A percentile compares a stretch with the other conserved stretches of the same genome.
phyloP scores from a whole-genome alignment of 2,329 filamentous ascomycete genomes.

The Achaetomium macrosporum region DNA sequence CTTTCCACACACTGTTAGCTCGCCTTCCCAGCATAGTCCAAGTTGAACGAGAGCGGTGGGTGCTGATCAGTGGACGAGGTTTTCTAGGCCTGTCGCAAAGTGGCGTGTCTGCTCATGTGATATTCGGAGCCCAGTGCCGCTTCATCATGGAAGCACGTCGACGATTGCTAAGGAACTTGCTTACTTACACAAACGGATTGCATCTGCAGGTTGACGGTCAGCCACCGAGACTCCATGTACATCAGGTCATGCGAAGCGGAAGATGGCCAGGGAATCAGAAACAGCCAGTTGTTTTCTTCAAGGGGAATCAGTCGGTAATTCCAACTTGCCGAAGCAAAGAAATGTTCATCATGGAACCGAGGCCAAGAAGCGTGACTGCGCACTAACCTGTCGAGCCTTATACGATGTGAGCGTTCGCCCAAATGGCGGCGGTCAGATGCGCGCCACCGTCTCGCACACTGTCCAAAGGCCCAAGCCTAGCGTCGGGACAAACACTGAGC shows the following conservation, averaged over 20 bases:
- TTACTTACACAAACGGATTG: conserved; percentile 14
- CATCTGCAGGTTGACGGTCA: conserved; percentile 17
- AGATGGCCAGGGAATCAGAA: conserved; percentile 56
- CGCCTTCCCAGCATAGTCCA: background rate
- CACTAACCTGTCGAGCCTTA: conserved; percentile 29
- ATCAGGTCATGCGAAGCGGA: conserved; percentile 7
- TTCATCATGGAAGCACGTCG: conserved; percentile 60
- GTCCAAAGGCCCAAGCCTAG: background rate
- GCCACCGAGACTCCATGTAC: conserved; percentile 10
- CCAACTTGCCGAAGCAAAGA: conserved; percentile 69
- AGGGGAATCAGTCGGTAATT: conserved; percentile 84
- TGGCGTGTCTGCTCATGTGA: conserved; percentile 78
- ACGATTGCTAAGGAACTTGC: conserved; percentile 6
- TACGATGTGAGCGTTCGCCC: background rate
- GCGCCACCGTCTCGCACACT: background rate
- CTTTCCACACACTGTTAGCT: conserved; percentile 13
- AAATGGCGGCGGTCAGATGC: background rate
- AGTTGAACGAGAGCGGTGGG: conserved; percentile 1
- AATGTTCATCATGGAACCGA: conserved; percentile 57
- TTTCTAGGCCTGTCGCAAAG: conserved; percentile 99
- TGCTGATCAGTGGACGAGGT: conserved; percentile 89
- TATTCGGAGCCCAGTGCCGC: conserved; percentile 95
- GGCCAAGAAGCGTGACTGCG: background rate
- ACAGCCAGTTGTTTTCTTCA: conserved; percentile 83
- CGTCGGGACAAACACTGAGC: background rate